Evolutionary conservation across 2,329 filamentous ascomycete species (phyloP), one percentile per base, ranked within the genome.

Genomic region (Ascochyta clinopodiicola): DNA sequence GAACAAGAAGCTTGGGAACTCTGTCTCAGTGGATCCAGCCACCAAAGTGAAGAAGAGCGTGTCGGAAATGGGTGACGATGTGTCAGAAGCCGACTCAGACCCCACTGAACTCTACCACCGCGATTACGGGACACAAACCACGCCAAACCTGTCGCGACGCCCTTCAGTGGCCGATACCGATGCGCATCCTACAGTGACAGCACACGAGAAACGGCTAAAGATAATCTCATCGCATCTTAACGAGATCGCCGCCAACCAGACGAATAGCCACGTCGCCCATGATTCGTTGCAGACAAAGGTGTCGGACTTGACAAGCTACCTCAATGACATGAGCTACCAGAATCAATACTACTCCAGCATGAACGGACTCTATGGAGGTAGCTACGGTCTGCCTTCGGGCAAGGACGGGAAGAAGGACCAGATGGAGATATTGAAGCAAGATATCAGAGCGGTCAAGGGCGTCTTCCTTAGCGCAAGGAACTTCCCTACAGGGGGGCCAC

Each of bases 51-150:
- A 67, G 60, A 49, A 60, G 19, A 67, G 56, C 35, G 59, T 60
- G 6, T 56, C 54, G 48, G 69, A 64, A 29, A 61, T 73, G 1
- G 70, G 72, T 15, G 76, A 77, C 25, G 74, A 78, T 35, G 66
- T 74, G n/a, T 78, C 79, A 17, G 81, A 84, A 38, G 67, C 66
- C 13, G 81, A 82, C 64, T 85, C 83, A 12, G 86, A 88, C 61
- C 90, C 91, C 1, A 87, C 88, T 1, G 90, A 94, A 74, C 84
- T 93, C 59, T 95, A 91, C 76, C 90, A 93, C 73, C 86, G 90
- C 40, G 91, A 95, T 69, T 84, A 91, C 56, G 90, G 89, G 60
- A 90, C 90, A 1, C 91, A 95, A 74, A 95, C 91, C 0, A 87
- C 86, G 0, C 81, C 80, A 1, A 78, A 78, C 0, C 72, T 80